Evolutionary conservation across 371 early-diverging fungal species (phyloP).

Genomic region (Blakeslea trispora): DNA sequence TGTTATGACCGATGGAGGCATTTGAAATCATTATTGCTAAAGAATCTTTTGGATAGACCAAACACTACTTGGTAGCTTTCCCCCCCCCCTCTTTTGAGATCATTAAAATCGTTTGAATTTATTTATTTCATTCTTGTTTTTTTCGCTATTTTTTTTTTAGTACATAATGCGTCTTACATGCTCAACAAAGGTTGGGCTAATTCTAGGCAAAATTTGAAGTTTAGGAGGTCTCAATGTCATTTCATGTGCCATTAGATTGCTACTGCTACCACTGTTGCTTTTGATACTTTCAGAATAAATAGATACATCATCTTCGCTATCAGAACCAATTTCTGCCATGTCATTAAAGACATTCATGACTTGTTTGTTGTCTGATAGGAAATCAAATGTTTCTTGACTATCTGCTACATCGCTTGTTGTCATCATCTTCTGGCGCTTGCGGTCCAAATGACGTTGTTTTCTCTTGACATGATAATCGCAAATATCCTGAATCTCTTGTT

Average conservation of each 20-base stretch:
- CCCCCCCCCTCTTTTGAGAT: background rate
- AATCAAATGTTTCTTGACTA: slow-evolving; percentile 22
- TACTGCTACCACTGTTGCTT: background rate
- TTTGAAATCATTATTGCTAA: slow-evolving; percentile 22
- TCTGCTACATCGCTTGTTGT: slow-evolving; percentile 21
- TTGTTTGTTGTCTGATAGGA: slow-evolving; percentile 30
- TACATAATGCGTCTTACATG: slow-evolving; percentile 23
- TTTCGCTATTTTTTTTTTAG: background rate
- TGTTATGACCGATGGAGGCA: slow-evolving; percentile 31
- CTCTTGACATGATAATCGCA: slow-evolving; percentile 34
- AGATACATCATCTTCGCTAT: slow-evolving; percentile 14
- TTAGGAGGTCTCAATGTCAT: slow-evolving; percentile 20
- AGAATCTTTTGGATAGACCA: slow-evolving; percentile 21
- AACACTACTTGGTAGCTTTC: slow-evolving; percentile 17
- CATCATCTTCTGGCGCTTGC: slow-evolving; percentile 43
- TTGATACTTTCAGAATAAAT: background rate
- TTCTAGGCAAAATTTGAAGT: slow-evolving; percentile 26
- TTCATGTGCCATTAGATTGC: slow-evolving; percentile 18
- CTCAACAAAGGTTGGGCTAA: slow-evolving; percentile 26
- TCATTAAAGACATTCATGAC: slow-evolving; percentile 35
- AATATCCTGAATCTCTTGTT: slow-evolving; percentile 38
- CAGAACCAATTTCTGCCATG: slow-evolving; percentile 27
- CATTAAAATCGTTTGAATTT: background rate
- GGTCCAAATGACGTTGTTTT: slow-evolving; percentile 40
- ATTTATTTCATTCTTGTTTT: no score